These are phyloP conservation scores for Microsporum audouinii DNA, from an alignment of 2,329 filamentous ascomycete genomes.

Conservation along the genomic window DNA sequence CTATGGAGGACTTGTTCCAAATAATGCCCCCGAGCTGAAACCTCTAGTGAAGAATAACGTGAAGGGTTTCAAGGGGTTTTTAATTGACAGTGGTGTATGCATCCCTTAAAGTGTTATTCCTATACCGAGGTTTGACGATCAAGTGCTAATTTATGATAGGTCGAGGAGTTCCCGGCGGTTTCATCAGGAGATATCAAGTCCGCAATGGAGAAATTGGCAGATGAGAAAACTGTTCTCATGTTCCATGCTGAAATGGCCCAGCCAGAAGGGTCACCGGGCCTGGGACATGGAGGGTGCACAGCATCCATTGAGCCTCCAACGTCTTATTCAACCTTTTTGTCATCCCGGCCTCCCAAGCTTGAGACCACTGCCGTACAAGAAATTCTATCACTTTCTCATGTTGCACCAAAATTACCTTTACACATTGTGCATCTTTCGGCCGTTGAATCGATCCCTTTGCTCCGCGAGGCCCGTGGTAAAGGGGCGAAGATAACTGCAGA, in stretches of 20 bases:
- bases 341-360: constrained; percentile 76
- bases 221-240: constrained; percentile 83
- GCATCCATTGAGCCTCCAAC: constrained; percentile 56
- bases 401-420: constrained; percentile 70
- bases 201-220: constrained; percentile 69
- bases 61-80: constrained; percentile 90
- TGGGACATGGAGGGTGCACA: constrained; percentile 53
- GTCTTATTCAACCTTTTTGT: constrained; percentile 79
- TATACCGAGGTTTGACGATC: not conserved
- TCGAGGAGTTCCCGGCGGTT: constrained; percentile 93
- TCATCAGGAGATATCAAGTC: constrained; percentile 63
- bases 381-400: constrained; percentile 67
- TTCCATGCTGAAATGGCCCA: constrained; percentile 97
- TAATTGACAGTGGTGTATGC: constrained; percentile 90
- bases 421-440: constrained; percentile 92
- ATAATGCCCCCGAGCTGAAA: constrained; percentile 68
- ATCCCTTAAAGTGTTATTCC: not conserved
- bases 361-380: constrained; percentile 84
- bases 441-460: constrained; percentile 72
- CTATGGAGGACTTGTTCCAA: constrained; percentile 88
- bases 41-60: constrained; percentile 76
- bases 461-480: constrained; percentile 57
- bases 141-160: constrained; percentile 38
- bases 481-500: constrained; percentile 85
- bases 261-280: constrained; percentile 44